Base-by-base conservation (phyloP, 192 early-diverging fungal species). In the Coemansia sp. region DNA sequence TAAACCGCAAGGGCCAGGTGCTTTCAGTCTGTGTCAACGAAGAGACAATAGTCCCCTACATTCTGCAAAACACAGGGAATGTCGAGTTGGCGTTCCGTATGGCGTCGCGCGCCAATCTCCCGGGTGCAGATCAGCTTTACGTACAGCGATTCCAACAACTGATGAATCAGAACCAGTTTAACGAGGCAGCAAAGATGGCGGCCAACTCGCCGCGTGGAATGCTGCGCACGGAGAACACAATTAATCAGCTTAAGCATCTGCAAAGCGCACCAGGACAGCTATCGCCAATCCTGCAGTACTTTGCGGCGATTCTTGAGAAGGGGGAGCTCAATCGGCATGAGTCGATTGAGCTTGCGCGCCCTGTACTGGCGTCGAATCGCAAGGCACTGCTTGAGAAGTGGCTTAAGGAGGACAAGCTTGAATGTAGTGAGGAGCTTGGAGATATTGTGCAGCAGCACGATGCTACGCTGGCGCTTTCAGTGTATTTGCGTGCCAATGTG, bases 361-460 rank as follows among this genome's bases (percentile, higher is more conserved):
- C 95, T 4, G 95, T 98, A 36, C 82, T 98, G 29, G 85, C 86
- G 20, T 95, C 96, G 71, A 90, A 89, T 54, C 88, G 93, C 59
- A 99, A 96, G 74, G 88, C 95, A 57, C 68, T 99, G 63, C 80
- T 99, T 22, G 95, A 99, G 68, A 98, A 95, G 75, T 99, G 95
- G 95, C 85, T 99, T 61, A 97, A 97, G 79, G 95, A 98, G 75
- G 97, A 99, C 79, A 99, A 99, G 74, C 85, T 99, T 9, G 92
- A 95, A 64, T 97, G 95, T 84, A 96, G 92, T 77, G 97, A 99
- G 75, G 97, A 99, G 71, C 85, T 99, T 27, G 97, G 97, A 64
- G 97, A 99, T 71, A 89, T 95, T 74, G 94, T 98, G 51, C 95
- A 93, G 76, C 93, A 88, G 59, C 87, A 92, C 60, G 97, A 99